A percentile compares a stretch with the other conserved stretches of the same genome.
These are phyloP conservation scores for Xylariaceae sp. DNA, from an alignment of 2,329 filamentous ascomycete genomes.

Conservation along the genomic window DNA sequence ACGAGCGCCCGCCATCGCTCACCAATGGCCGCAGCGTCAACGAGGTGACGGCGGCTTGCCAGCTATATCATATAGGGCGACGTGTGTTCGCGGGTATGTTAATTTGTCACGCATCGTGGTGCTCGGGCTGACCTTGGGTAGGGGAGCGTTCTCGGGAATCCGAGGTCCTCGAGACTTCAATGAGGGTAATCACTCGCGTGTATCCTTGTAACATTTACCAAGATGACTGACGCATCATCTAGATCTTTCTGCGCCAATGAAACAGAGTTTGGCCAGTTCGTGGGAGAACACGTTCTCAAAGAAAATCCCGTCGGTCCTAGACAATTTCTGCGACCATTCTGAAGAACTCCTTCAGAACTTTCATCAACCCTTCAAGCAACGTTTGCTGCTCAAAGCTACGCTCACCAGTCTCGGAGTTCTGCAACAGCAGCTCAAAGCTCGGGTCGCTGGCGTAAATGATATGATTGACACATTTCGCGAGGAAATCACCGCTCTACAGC, in stretches of 20 bases:
- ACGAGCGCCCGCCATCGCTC: slow-evolving; percentile 5
- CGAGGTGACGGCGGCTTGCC: slow-evolving; percentile 9
- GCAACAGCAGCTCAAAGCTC: slow-evolving; percentile 9
- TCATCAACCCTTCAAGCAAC: slow-evolving; percentile 3
- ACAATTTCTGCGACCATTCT: too few relatives aligned
- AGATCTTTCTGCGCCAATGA: slow-evolving; percentile 12
- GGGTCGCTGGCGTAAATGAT: neutral
- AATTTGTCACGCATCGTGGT: neutral
- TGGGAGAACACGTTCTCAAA: neutral
- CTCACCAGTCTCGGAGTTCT: slow-evolving; percentile 7
- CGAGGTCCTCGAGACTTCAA: slow-evolving; percentile 16
- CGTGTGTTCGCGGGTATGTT: slow-evolving; percentile 15
- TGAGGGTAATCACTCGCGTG: slow-evolving; percentile 11
- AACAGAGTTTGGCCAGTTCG: neutral
- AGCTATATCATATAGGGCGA: slow-evolving; percentile 12
- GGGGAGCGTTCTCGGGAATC: slow-evolving; percentile 13
- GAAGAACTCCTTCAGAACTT: neutral
- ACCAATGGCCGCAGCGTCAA: slow-evolving; percentile 9
- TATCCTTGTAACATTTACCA: neutral
- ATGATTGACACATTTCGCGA: slow-evolving; percentile 2
- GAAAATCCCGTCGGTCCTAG: too few relatives aligned
- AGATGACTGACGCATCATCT: neutral
- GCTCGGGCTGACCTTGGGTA: slow-evolving; percentile 6
- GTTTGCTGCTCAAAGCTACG: slow-evolving; percentile 2
- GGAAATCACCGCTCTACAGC: slow-evolving; percentile 5